Evolutionary conservation across 73 alveolate species (phyloP).

Genomic region (Durusdinium trenchii): DNA sequence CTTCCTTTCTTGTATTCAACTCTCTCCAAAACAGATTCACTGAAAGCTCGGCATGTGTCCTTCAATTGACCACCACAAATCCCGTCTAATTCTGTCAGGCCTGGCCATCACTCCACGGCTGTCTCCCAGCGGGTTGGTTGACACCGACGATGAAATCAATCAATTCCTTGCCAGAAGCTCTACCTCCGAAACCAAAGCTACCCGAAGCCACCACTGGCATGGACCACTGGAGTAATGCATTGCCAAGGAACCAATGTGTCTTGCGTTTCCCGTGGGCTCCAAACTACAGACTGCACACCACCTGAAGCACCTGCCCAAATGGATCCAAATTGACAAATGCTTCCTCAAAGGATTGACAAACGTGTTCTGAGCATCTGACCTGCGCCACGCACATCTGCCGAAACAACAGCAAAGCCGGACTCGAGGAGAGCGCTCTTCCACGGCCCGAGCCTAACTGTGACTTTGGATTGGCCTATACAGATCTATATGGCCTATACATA

Average conservation of each 20-base stretch:
- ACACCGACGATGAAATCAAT: slow-evolving; percentile 71
- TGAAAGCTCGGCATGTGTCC: neutral
- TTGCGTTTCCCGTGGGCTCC: slow-evolving; percentile 90
- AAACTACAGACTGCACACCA: slow-evolving; percentile 46
- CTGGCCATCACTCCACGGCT: slow-evolving; percentile 91
- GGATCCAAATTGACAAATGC: neutral
- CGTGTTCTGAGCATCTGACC: slow-evolving; percentile 3
- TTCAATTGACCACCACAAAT: neutral
- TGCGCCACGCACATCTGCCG: slow-evolving; percentile 89
- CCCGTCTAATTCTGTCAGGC: neutral
- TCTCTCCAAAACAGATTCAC: neutral
- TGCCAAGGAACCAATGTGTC: slow-evolving; percentile 38
- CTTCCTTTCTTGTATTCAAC: neutral
- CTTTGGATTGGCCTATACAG: too few species aligned
- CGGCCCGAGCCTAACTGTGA: slow-evolving; percentile 80
- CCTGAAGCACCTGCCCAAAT: slow-evolving; percentile 54
- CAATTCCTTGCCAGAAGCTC: slow-evolving; percentile 13
- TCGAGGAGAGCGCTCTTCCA: slow-evolving; percentile 51
- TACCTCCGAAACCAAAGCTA: neutral
- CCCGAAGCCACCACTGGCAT: neutral
- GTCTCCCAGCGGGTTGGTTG: neutral
- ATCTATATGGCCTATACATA: too few species aligned
- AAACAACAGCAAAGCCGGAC: slow-evolving; percentile 71
- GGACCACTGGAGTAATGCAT: neutral
- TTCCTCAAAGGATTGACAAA: neutral